Evolutionary conservation across 345 rosid genomes (phyloP).

Genomic region (Alliaria petiolata): DNA sequence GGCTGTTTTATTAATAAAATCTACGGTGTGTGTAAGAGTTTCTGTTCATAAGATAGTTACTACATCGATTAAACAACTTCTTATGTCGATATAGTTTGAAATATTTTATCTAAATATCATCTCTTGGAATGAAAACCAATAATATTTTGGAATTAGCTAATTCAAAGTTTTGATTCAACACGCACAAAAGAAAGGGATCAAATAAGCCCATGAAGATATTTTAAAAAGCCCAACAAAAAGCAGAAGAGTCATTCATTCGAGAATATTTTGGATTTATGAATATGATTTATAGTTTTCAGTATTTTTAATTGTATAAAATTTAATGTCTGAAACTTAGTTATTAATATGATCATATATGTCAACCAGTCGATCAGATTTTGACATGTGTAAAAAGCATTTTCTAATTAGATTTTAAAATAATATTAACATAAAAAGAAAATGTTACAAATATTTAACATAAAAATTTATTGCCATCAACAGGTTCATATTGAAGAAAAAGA

Average conservation of each 20-base stretch:
- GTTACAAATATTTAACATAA: no score
- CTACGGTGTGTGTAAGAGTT: conserved; percentile 1
- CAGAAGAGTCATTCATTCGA: neutral
- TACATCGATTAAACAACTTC: neutral
- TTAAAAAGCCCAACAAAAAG: neutral
- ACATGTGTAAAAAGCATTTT: no score
- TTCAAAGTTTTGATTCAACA: neutral
- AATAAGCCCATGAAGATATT: no score
- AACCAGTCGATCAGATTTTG: no score
- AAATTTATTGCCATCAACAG: no score
- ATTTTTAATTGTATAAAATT: no score
- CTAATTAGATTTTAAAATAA: no score
- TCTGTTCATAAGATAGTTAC: neutral
- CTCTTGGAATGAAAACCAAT: neutral
- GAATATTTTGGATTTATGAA: neutral
- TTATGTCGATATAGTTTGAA: neutral
- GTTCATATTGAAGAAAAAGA: no score
- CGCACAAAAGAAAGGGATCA: neutral
- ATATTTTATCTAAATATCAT: neutral
- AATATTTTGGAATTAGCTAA: neutral
- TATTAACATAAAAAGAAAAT: no score
- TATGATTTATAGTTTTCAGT: neutral
- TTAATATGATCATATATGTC: no score
- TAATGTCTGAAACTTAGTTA: no score
- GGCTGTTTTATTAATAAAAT: conserved; percentile 8